Conservation (phyloP, 768 basidiomycete species). For the Suillus sp. region DNA sequence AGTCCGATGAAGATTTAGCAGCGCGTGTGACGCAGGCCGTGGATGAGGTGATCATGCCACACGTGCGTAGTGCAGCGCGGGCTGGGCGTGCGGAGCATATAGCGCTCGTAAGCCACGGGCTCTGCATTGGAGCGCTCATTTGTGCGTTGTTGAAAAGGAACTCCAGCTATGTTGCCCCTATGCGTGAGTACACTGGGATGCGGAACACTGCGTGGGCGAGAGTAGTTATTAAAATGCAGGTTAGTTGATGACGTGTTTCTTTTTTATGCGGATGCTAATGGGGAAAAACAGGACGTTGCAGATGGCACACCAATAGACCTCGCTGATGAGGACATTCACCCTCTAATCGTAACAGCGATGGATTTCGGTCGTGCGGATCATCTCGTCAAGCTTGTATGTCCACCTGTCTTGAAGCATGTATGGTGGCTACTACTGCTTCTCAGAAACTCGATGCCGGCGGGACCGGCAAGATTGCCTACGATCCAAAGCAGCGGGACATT, state of each 20-base stretch:
- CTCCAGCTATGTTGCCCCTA: conserved; percentile 30
- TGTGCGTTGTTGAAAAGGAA: conserved; percentile 50
- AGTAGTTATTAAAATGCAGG: conserved; percentile 49
- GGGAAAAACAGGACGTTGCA: conserved; percentile 29
- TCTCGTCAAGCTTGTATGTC: conserved; percentile 55
- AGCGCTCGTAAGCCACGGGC: conserved; percentile 75
- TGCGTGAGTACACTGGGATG: conserved; percentile 48
- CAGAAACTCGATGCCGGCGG: conserved; percentile 75
- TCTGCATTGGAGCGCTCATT: conserved; percentile 65
- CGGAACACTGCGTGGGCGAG: conserved; percentile 73
- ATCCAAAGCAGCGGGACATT: conserved; percentile 76
- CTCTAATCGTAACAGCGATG: conserved; percentile 47
- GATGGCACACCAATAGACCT: conserved; percentile 25
- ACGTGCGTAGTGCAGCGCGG: conserved; percentile 47
- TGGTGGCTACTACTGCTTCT: conserved; percentile 21
- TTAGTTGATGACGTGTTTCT: conserved; percentile 26
- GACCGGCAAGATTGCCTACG: conserved; percentile 68
- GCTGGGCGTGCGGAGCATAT: conserved; percentile 49
- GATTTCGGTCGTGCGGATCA: conserved; percentile 61
- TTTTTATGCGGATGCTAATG: conserved; percentile 5
- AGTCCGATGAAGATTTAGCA: conserved; percentile 65
- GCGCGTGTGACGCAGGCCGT: conserved; percentile 54
- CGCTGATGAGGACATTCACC: conserved; percentile 30
- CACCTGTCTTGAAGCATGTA: not conserved
- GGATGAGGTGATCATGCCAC: conserved; percentile 51